These are phyloP conservation scores for Vitis hybrid DNA, from an alignment of 177 flowering plant genomes.

Conservation along the genomic window DNA sequence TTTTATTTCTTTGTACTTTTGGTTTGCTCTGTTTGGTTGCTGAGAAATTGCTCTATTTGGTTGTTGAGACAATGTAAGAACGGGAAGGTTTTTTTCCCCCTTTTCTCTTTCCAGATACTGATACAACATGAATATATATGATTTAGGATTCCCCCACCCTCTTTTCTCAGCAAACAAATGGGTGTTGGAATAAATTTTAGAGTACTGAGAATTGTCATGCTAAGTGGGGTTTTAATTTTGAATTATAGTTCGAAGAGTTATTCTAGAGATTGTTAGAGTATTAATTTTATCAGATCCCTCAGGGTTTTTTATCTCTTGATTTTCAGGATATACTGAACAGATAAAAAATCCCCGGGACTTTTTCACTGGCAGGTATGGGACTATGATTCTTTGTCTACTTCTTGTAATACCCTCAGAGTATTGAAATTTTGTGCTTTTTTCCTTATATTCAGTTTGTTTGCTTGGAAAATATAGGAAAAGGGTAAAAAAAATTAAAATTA, in stretches of 20 bases:
- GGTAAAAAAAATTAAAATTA: neutral
- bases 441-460: neutral
- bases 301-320: conserved; percentile 1
- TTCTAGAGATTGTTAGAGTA: neutral
- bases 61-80: neutral
- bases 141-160: too few relatives aligned
- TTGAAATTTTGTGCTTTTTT: neutral
- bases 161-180: too few relatives aligned
- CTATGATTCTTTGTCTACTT: neutral
- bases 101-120: too few relatives aligned
- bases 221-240: too few relatives aligned
- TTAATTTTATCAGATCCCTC: neutral
- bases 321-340: conserved; percentile 68
- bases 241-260: too few relatives aligned
- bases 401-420: neutral
- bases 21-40: too few relatives aligned
- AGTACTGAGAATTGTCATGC: too few relatives aligned
- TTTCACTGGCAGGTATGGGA: conserved; percentile 81
- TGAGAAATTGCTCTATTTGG: neutral
- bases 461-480: neutral
- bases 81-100: too few relatives aligned
- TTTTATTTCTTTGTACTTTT: too few relatives aligned
- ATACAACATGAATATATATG: too few relatives aligned
- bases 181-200: too few relatives aligned
- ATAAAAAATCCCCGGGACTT: conserved; percentile 53